A percentile compares a stretch with the other conserved stretches of the same genome.
phyloP scores from a whole-genome alignment of 345 rosid genomes.

The Eucalyptus urophylla region DNA sequence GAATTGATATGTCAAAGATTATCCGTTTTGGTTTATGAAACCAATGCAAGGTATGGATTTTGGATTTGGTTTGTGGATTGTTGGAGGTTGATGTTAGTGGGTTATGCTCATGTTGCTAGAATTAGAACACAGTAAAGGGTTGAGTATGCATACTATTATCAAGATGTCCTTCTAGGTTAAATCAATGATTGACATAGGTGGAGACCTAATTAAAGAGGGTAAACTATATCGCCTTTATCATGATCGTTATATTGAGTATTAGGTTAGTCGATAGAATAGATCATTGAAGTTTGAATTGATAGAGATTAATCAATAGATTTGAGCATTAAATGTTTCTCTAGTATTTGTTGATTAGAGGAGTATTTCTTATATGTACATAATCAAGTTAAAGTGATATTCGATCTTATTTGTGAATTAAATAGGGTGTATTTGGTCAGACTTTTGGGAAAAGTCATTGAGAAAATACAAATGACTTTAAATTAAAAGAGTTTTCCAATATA shows the following conservation, averaged over 20 bases:
- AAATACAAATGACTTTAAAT: too few species aligned
- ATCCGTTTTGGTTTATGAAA: too few species aligned
- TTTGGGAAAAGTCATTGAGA: too few species aligned
- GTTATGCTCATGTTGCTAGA: neutral
- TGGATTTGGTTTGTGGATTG: neutral
- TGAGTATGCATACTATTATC: neutral
- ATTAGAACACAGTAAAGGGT: neutral
- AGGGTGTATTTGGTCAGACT: too few species aligned
- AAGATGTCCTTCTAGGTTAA: neutral
- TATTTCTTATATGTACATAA: too few species aligned
- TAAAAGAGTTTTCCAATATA: too few species aligned
- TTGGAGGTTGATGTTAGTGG: neutral
- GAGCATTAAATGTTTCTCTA: too few species aligned
- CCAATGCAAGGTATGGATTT: too few species aligned
- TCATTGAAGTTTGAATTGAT: neutral
- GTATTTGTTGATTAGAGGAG: too few species aligned
- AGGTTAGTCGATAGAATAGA: neutral
- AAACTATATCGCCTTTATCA: neutral
- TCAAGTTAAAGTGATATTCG: too few species aligned
- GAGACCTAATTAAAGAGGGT: accelerated
- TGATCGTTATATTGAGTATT: neutral
- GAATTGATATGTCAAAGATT: too few species aligned
- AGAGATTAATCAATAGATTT: neutral
- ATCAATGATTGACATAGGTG: neutral
- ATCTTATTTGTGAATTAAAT: too few species aligned